Evolutionary conservation across 2,329 filamentous ascomycete species (phyloP).

Genomic region (Tolypocladium cylindrosporum): DNA sequence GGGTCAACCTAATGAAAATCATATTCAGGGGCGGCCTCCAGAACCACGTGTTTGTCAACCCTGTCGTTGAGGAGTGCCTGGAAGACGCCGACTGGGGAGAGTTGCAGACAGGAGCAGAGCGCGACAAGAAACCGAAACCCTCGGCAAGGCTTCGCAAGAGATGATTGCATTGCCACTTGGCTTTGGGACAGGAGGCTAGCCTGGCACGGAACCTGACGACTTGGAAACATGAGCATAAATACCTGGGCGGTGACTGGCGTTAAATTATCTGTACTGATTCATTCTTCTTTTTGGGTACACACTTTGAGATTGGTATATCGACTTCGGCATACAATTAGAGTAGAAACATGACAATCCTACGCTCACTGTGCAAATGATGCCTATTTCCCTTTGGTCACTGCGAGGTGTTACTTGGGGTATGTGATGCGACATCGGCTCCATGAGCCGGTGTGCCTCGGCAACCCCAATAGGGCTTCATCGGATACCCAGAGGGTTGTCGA

Average conservation of each 20-base stretch:
- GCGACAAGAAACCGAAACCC: constrained; percentile 3
- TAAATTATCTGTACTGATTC: not conserved
- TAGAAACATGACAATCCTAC: not conserved
- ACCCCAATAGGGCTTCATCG: no score
- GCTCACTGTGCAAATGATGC: not conserved
- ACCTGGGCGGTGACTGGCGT: not conserved
- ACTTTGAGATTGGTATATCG: not conserved
- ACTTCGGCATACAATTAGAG: not conserved
- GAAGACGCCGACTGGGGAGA: constrained; percentile 25
- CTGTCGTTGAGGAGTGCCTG: constrained; percentile 26
- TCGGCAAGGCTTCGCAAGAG: constrained; percentile 11
- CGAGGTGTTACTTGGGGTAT: not conserved
- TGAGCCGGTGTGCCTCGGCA: not conserved
- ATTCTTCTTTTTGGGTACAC: not conserved
- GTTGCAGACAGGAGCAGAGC: constrained; percentile 4
- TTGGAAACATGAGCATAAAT: not conserved
- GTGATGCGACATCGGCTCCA: no score
- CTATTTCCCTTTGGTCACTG: not conserved
- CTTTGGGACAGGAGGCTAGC: not conserved
- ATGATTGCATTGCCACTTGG: constrained; percentile 1
- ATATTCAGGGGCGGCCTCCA: constrained; percentile 36
- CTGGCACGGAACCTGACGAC: not conserved
- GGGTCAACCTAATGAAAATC: constrained; percentile 37
- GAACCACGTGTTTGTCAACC: constrained; percentile 26
- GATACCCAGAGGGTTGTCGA: constrained; percentile 5